A percentile compares a stretch with the other conserved stretches of the same genome.
Evolutionary conservation across 1,139 yeast genomes (phyloP).

Genomic region (Geotrichum restrictum): DNA sequence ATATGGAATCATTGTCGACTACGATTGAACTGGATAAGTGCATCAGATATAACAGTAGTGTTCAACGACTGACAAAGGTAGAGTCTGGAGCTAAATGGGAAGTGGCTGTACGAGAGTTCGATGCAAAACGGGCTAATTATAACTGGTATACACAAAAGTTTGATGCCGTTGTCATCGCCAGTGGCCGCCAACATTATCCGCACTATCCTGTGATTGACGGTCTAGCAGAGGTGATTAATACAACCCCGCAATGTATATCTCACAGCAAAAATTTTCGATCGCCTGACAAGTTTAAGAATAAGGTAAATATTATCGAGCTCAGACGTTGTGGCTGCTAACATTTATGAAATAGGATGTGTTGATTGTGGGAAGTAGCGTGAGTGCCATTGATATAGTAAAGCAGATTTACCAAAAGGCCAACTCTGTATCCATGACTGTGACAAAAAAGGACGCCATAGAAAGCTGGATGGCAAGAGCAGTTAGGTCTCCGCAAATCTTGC

Average conservation of each 20-base stretch:
- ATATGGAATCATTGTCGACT: conserved; percentile 5
- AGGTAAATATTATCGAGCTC: not conserved
- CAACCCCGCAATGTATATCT: not conserved
- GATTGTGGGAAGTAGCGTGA: conserved; percentile 3
- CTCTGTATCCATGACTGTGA: conserved; percentile 4
- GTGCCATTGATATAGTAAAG: conserved; percentile 6
- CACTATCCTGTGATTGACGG: conserved; percentile 16
- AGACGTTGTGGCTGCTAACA: too few species aligned
- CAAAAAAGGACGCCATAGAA: not conserved
- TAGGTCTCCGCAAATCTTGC: not conserved
- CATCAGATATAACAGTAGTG: conserved; percentile 10
- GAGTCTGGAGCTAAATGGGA: conserved; percentile 12
- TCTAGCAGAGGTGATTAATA: not conserved
- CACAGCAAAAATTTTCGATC: conserved; percentile 9
- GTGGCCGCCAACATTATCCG: conserved; percentile 15
- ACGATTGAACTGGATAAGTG: not conserved
- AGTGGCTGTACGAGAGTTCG: conserved; percentile 9
- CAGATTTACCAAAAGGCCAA: conserved; percentile 1
- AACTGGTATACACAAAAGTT: conserved; percentile 15
- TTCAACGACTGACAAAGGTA: conserved; percentile 1
- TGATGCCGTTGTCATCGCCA: conserved; percentile 16
- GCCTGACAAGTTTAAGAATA: not conserved
- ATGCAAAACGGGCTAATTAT: not conserved
- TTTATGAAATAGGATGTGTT: conserved; percentile 1
- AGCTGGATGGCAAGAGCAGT: conserved; percentile 4